Percentiles rank a stretch among this genome's conserved stretches.
These are phyloP conservation scores for Cladosporium colombiae DNA, from an alignment of 2,329 filamentous ascomycete species.

Conservation along the genomic window DNA sequence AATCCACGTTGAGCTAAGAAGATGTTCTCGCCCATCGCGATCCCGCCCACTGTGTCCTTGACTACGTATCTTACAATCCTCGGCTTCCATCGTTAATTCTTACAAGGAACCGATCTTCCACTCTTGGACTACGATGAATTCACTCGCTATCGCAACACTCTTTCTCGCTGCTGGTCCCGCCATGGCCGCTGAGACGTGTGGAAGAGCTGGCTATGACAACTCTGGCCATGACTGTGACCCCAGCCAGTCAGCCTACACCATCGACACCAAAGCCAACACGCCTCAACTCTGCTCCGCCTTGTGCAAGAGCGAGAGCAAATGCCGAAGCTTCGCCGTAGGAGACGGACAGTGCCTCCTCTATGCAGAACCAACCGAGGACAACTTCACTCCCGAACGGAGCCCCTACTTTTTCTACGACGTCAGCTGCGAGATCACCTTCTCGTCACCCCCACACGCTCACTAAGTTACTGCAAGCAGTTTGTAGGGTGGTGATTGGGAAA, in stretches of 20 bases:
- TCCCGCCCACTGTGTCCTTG: not conserved
- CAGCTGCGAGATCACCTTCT: not conserved
- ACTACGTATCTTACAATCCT: too few species aligned
- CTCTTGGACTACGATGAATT: not conserved
- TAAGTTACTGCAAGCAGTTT: too few species aligned
- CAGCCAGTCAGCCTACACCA: not conserved
- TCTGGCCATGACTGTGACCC: not conserved
- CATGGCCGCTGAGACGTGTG: not conserved
- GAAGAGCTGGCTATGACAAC: not conserved
- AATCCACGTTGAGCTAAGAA: not conserved
- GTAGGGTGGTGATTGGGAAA: not conserved
- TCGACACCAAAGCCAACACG: not conserved
- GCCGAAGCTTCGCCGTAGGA: slow-evolving; percentile 4
- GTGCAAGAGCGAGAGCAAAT: slow-evolving; percentile 1
- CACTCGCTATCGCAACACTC: not conserved
- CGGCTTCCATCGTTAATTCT: not conserved
- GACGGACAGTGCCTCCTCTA: not conserved
- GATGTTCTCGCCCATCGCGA: not conserved
- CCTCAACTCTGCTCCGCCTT: not conserved
- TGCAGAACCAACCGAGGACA: not conserved
- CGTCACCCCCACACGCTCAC: not conserved
- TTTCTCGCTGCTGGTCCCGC: not conserved
- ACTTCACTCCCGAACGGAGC: not conserved
- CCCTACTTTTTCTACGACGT: slow-evolving; percentile 7
- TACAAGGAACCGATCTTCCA: not conserved